Base-by-base conservation (phyloP, 371 early-diverging fungal species). In the Syncephalastrum contaminatum region DNA sequence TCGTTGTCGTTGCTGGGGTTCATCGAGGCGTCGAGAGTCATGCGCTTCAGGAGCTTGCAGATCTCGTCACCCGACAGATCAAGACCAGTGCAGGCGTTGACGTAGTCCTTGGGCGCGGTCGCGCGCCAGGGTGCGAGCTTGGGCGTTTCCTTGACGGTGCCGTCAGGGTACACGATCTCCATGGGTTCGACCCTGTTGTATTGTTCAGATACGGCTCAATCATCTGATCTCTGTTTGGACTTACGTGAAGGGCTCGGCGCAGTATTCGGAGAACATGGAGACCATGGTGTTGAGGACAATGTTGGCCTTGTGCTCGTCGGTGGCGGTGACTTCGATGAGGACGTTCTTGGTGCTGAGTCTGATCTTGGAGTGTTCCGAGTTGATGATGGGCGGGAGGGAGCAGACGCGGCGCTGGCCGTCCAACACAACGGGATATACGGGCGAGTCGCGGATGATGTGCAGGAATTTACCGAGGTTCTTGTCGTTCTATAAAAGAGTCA, bases 301-400 rank as follows among this genome's bases (percentile, higher is more conserved):
- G 61, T 90, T 90, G 58, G 90, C 97, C 84, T 97, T 98, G 64
- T 95, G 95, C 59, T 92, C 65, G 73, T 99, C 99, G 20, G 96
- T 98, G 14, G 97, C 99, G 13, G 99, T 99, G 68, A 94, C 89
- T 76, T 99, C 99, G 66, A 99, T 94, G 60, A 99, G 92, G 45
- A 99, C 90, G 67, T 99, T 98, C 81, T 91, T 96, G 43, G 99
- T 99, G 24, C 90, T 77, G 55, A 92, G 72, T 22, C 88, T 89
- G 71, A 99, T 99, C 83, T 99, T 99, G 58, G 97, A 94, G 70
- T 92, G 92, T 53, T 99, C 90, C 58, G 94, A 88, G 89, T 99
- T 99, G 82, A 99, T 99, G 69, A 99, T 92, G 27, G 99, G 99
- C n/a, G 99, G 99, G 53, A 99, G 80, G 47, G 98, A 97, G 63